Percentiles rank a stretch among this genome's conserved stretches.
These are phyloP conservation scores for Alternaria longipes DNA, from an alignment of 2,329 filamentous ascomycete genomes.

Conservation along the genomic window DNA sequence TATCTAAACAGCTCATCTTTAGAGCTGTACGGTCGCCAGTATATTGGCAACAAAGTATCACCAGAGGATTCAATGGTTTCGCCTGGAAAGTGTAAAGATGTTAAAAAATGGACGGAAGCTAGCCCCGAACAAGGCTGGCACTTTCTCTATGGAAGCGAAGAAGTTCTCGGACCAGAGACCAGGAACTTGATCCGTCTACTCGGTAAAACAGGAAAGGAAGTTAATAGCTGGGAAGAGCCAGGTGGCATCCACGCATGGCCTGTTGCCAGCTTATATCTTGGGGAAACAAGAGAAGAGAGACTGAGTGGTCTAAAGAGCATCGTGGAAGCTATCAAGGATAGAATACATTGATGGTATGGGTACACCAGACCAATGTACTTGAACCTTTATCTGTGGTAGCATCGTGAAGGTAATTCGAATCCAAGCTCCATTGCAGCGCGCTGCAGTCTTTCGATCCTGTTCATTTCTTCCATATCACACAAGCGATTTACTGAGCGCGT, in stretches of 20 bases:
- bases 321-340: constrained; percentile 48
- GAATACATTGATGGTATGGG: constrained; percentile 28
- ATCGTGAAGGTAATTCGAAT: constrained; percentile 15
- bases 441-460: constrained; percentile 12
- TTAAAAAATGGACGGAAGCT: constrained; percentile 71
- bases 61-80: constrained; percentile 68
- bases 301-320: constrained; percentile 59
- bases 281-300: constrained; percentile 57
- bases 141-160: constrained; percentile 77
- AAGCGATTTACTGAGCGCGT: background rate
- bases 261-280: constrained; percentile 70
- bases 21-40: constrained; percentile 74
- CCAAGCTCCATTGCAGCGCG: constrained; percentile 18
- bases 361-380: background rate
- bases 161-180: constrained; percentile 79
- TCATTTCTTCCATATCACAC: constrained; percentile 13
- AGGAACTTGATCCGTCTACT: constrained; percentile 67
- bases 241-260: constrained; percentile 85
- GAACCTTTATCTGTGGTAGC: constrained; percentile 12
- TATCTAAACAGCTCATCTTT: constrained; percentile 75
- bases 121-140: constrained; percentile 73
- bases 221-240: constrained; percentile 68
- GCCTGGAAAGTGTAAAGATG: constrained; percentile 74
- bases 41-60: constrained; percentile 64
- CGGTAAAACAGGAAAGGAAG: constrained; percentile 61